Conservation (phyloP, 768 basidiomycete species). For the Nidularia sp. region DNA sequence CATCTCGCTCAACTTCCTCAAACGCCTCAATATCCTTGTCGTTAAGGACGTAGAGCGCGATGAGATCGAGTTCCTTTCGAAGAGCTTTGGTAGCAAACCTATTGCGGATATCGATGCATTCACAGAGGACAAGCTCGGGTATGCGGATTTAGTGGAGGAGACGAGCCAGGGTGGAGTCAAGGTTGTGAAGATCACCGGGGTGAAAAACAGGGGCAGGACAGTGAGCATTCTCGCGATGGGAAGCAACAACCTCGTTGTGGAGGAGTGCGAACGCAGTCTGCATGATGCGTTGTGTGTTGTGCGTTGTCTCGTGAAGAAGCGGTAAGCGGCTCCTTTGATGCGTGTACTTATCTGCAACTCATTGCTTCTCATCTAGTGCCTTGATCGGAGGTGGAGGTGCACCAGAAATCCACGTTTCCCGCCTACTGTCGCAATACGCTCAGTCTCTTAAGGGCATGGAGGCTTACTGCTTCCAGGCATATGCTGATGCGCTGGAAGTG, state of each 20-base stretch:
- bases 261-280: conserved; percentile 95
- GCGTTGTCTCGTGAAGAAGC: conserved; percentile 95
- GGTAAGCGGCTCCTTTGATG: conserved; percentile 43
- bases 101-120: conserved; percentile 97
- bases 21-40: conserved; percentile 92
- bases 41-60: conserved; percentile 98
- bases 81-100: conserved; percentile 93
- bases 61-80: conserved; percentile 95
- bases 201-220: conserved; percentile 92
- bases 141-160: conserved; percentile 95
- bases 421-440: conserved; percentile 84
- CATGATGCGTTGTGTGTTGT: conserved; percentile 99
- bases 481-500: conserved; percentile 95
- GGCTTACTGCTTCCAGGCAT: conserved; percentile 98
- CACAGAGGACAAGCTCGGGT: conserved; percentile 95
- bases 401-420: conserved; percentile 96
- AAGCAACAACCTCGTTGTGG: conserved; percentile 86
- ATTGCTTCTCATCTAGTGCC: conserved; percentile 40
- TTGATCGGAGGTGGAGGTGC: conserved; percentile 96
- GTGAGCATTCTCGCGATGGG: conserved; percentile 96
- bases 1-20: conserved; percentile 94
- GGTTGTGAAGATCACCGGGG: conserved; percentile 91
- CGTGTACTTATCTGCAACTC: not conserved
- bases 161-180: conserved; percentile 76
- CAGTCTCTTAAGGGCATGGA: conserved; percentile 97